Evolutionary conservation across 345 rosid genomes (phyloP).

Genomic region (Eucalyptus guilfoylei): DNA sequence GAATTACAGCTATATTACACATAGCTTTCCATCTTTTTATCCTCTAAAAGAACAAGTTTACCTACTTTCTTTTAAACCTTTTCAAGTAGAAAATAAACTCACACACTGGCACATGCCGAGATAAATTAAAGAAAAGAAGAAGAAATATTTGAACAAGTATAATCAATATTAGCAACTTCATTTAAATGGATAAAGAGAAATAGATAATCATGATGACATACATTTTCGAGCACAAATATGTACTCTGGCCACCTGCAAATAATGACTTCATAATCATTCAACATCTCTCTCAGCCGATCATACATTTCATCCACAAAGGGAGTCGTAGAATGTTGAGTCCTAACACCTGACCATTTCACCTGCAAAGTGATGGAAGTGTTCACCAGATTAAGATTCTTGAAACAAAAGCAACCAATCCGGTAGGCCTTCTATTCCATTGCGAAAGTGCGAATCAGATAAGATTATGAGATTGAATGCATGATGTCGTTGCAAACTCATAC

Average conservation of each 20-base stretch:
- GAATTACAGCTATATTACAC: neutral
- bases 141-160: neutral
- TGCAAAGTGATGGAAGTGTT: conserved; percentile 19
- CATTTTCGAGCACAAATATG: conserved; percentile 82
- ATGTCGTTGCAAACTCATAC: conserved; percentile 8
- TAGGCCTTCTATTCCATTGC: neutral
- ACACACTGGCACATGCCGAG: neutral
- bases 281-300: conserved; percentile 66
- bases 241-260: conserved; percentile 98
- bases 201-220: conserved; percentile 12
- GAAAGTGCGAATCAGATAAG: neutral
- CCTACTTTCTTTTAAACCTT: neutral
- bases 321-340: conserved; percentile 90
- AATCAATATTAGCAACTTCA: neutral
- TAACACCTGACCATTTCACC: conserved; percentile 96
- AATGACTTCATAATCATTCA: conserved; percentile 73
- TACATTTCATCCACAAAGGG: conserved; percentile 96
- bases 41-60: neutral
- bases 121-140: neutral
- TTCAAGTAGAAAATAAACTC: neutral
- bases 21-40: neutral
- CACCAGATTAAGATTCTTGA: neutral
- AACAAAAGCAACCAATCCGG: neutral
- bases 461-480: neutral
- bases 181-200: neutral